Evolutionary conservation across 1,284 basidiomycete species (phyloP), one percentile per base, ranked within the genome.

Genomic region (Apiotrichum porosum): DNA sequence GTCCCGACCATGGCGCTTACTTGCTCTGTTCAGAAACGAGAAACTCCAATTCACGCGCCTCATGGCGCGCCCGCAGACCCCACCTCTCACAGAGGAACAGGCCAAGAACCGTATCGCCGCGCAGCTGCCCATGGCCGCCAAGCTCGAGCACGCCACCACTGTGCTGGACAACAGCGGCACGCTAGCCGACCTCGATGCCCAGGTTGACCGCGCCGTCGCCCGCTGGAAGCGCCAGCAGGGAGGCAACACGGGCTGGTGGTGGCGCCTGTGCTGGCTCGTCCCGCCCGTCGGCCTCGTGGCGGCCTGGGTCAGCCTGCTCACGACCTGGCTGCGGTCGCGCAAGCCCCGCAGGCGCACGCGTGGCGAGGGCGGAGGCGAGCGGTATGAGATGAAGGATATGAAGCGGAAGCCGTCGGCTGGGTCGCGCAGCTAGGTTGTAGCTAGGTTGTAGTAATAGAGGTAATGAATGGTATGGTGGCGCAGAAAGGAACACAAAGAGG

Each of bases 151-250:
- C 61, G 93, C 92, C 1, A 90, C 95, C 63, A 68, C 83, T 33
- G 83, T 97, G 36, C 73, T 98, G 30, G 91, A 97, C 74, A 98
- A 98, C 69, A 88, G 86, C 6, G 87, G 88, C 2, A 78, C 83
- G 0, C 73, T 78, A 5, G 68, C 78, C 30, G 88, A 90, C 44
- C 76, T 94, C 3, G 77, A 84, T 31, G 65, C 67, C 0, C 86
- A 92, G 58, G 82, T 95, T 12, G 79, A 82, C 43, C 65, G 75
- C 1, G 78, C 91, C 33, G 79, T 94, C 58, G 71, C 39, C 63
- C 77, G 63, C 67, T 93, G 54, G 74, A 71, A 46, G 72, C 79
- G 17, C 75, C 77, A 4, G 80, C 85, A 31, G 83, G 82, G 77
- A 64, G 61, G 66, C 17, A 24, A 21, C 13, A 52, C 43, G 2